Evolutionary conservation across 345 rosid species (phyloP).

Genomic region (Combretum micranthum): DNA sequence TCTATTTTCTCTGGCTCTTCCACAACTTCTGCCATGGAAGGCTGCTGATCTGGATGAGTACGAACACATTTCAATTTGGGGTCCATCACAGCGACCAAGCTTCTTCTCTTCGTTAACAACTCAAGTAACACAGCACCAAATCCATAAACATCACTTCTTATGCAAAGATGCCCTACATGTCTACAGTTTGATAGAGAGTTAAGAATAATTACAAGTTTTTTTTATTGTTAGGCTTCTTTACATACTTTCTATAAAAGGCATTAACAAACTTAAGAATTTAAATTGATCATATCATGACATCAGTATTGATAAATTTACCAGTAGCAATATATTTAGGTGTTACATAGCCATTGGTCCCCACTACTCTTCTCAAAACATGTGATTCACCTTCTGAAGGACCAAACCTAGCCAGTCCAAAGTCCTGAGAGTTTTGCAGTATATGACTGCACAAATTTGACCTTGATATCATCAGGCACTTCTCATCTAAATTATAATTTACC

Average conservation of each 20-base stretch:
- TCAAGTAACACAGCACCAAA: conserved; percentile 1
- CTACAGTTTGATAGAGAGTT: background rate
- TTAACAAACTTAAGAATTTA: no score
- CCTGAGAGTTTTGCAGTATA: conserved; percentile 5
- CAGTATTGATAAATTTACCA: background rate
- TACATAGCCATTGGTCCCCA: conserved; percentile 7
- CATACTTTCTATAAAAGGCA: no score
- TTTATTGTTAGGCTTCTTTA: background rate
- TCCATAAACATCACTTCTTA: conserved; percentile 6
- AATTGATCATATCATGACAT: no score
- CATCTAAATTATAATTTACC: no score
- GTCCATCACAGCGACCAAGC: conserved; percentile 4
- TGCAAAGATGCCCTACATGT: background rate
- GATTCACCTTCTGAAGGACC: background rate
- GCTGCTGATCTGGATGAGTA: background rate
- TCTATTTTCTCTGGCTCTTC: conserved; percentile 2
- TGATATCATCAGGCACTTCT: no score
- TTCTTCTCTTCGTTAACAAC: conserved; percentile 4
- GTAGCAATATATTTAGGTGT: conserved; percentile 4
- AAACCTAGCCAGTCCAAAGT: conserved; percentile 9
- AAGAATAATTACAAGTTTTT: background rate
- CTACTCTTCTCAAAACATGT: background rate
- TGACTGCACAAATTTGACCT: conserved; percentile 2
- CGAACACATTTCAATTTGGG: conserved; percentile 4
- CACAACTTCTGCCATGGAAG: conserved; percentile 7